phyloP scores from a whole-genome alignment of 306 rosid genomes.

The Quercus gilva region DNA sequence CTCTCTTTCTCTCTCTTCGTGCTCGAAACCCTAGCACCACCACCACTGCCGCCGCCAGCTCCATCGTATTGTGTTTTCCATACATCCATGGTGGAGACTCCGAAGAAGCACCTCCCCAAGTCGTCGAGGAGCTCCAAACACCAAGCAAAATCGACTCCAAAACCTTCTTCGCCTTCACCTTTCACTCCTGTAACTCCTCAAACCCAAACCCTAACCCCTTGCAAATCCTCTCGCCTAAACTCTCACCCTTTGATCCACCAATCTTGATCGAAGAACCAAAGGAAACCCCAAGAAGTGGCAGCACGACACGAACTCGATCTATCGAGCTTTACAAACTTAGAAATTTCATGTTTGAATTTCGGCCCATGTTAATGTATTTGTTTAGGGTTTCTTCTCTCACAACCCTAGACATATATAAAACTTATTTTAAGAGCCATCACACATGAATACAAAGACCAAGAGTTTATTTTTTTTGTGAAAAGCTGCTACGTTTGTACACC shows the following conservation, averaged over 20 bases:
- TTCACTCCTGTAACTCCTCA: conserved; percentile 48
- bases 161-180: conserved; percentile 26
- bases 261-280: not conserved
- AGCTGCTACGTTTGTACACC: no score
- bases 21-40: conserved; percentile 26
- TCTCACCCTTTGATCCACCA: conserved; percentile 24
- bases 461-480: no score
- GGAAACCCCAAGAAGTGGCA: conserved; percentile 4
- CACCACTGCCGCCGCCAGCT: not conserved
- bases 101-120: conserved; percentile 29
- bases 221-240: conserved; percentile 51
- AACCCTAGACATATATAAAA: no score
- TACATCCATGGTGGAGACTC: conserved; percentile 60
- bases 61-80: not conserved
- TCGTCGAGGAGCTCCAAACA: conserved; percentile 39
- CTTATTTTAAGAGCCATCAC: no score
- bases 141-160: conserved; percentile 14
- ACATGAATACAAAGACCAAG: no score
- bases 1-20: not conserved
- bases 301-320: no score
- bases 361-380: no score
- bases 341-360: no score
- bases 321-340: no score
- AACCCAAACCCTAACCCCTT: conserved; percentile 39
- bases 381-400: no score